These are phyloP conservation scores for Pyracantha coccinea DNA, from an alignment of 331 rosid genomes.

Conservation along the genomic window DNA sequence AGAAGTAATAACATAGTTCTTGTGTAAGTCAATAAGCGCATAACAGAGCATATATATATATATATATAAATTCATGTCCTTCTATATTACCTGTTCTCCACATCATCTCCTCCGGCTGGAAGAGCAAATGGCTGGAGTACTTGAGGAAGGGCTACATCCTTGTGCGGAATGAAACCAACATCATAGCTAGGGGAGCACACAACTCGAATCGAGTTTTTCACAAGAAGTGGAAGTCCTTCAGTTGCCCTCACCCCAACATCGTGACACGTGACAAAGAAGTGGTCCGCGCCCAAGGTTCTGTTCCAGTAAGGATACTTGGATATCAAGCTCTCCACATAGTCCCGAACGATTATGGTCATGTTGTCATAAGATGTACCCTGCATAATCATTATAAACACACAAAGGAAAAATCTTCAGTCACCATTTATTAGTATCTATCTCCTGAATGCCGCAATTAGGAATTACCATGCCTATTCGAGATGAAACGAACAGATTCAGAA, in stretches of 20 bases:
- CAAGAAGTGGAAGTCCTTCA: constrained; percentile 77
- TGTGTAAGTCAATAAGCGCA: neutral
- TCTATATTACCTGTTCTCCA: constrained; percentile 62
- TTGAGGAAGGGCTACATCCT: constrained; percentile 95
- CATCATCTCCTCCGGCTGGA: constrained; percentile 91
- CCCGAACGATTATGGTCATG: constrained; percentile 85
- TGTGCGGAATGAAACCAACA: constrained; percentile 96
- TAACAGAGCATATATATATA: neutral
- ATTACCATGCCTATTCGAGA: neutral
- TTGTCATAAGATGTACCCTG: constrained; percentile 93
- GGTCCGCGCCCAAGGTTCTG: constrained; percentile 97
- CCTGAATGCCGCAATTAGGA: neutral
- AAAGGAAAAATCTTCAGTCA: neutral
- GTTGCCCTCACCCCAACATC: constrained; percentile 97
- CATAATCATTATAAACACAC: constrained; percentile 25
- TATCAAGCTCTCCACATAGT: constrained; percentile 77
- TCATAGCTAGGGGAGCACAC: constrained; percentile 98
- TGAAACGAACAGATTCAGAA: neutral
- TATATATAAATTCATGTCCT: neutral
- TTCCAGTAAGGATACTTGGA: constrained; percentile 98
- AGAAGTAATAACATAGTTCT: neutral
- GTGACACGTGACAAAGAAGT: constrained; percentile 93
- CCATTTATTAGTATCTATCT: neutral
- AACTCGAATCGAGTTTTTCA: constrained; percentile 85
- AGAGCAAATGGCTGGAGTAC: constrained; percentile 95